Evolutionary conservation across 768 basidiomycete genomes (phyloP).

Genomic region (Fibroporia radiculosa): DNA sequence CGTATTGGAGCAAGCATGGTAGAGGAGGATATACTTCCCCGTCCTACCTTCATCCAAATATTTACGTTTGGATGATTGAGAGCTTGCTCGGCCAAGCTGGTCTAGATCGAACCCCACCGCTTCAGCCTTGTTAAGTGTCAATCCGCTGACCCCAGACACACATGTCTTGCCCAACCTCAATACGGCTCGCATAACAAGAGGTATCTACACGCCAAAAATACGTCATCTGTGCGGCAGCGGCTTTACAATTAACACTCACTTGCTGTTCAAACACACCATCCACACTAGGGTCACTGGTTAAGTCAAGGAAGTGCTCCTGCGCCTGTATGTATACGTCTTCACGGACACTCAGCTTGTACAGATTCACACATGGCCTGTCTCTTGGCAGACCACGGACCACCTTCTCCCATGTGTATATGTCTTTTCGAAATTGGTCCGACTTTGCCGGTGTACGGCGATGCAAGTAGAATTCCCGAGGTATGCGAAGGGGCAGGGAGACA

Average conservation of each 20-base stretch:
- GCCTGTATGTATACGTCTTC: slow-evolving; percentile 81
- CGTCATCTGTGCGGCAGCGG: not conserved
- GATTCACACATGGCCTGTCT: slow-evolving; percentile 63
- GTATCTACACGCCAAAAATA: slow-evolving; percentile 45
- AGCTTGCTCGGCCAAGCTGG: slow-evolving; percentile 62
- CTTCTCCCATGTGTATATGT: slow-evolving; percentile 63
- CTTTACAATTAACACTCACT: slow-evolving; percentile 33
- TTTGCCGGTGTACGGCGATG: slow-evolving; percentile 70
- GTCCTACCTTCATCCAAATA: slow-evolving; percentile 71
- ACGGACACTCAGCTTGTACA: slow-evolving; percentile 77
- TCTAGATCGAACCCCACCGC: slow-evolving; percentile 74
- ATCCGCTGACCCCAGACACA: slow-evolving; percentile 48
- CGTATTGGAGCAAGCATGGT: slow-evolving; percentile 72
- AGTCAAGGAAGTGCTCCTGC: slow-evolving; percentile 85
- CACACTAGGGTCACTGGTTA: slow-evolving; percentile 90
- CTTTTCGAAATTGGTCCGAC: slow-evolving; percentile 59
- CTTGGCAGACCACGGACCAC: slow-evolving; percentile 76
- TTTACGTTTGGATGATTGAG: slow-evolving; percentile 48
- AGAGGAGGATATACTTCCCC: slow-evolving; percentile 79
- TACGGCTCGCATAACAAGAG: slow-evolving; percentile 73
- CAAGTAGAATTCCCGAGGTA: slow-evolving; percentile 89
- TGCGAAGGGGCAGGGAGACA: slow-evolving; percentile 71
- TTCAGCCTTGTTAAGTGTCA: slow-evolving; percentile 78
- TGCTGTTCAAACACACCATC: slow-evolving; percentile 94
- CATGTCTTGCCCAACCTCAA: slow-evolving; percentile 84